Conservation (phyloP, 1,284 basidiomycete species). For the Boletus holoroseus region DNA sequence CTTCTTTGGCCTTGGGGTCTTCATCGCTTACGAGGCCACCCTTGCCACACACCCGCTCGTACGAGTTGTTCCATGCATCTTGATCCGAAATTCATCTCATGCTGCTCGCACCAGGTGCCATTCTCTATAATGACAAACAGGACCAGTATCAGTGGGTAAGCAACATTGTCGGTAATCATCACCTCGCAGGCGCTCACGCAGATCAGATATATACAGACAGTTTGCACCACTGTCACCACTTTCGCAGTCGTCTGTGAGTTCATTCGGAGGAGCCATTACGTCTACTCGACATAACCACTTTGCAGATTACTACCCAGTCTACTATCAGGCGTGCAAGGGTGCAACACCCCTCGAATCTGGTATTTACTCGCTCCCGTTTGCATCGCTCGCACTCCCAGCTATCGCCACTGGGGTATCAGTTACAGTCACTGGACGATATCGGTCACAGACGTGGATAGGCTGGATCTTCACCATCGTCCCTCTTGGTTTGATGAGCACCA, state of each 20-base stretch:
- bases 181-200: neutral
- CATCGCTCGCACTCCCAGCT: neutral
- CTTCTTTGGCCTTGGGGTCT: conserved; percentile 7
- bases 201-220: conserved; percentile 14
- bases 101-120: conserved; percentile 6
- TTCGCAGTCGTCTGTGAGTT: conserved; percentile 8
- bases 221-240: neutral
- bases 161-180: neutral
- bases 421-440: conserved; percentile 3
- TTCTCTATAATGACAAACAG: conserved; percentile 13
- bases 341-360: conserved; percentile 9
- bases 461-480: conserved; percentile 1
- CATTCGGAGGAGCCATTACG: no score
- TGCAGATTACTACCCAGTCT: conserved; percentile 14
- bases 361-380: conserved; percentile 6
- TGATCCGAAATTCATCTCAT: neutral
- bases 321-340: conserved; percentile 13
- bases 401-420: conserved; percentile 9
- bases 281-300: neutral
- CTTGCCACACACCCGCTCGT: conserved; percentile 15
- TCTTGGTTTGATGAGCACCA: conserved; percentile 7
- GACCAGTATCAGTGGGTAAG: conserved; percentile 18
- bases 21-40: conserved; percentile 13
- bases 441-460: conserved; percentile 10
- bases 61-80: neutral